These are phyloP conservation scores for Wickerhamiella kazuoi DNA, from an alignment of 805 yeast species.

Conservation along the genomic window DNA sequence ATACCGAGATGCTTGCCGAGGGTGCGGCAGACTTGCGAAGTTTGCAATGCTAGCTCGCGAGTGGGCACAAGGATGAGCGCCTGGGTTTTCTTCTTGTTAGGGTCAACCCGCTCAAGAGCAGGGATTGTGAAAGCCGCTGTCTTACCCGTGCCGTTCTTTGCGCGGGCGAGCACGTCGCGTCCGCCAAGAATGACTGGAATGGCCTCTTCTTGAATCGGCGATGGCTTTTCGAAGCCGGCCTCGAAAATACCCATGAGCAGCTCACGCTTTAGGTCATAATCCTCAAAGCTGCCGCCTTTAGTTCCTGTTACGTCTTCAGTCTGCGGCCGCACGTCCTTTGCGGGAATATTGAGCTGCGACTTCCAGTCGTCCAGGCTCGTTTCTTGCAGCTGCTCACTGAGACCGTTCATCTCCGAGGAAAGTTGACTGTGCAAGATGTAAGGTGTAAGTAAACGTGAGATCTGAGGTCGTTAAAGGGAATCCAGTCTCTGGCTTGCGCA, in stretches of 20 bases:
- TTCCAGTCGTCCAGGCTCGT: slow-evolving; percentile 40
- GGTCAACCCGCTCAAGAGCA: slow-evolving; percentile 71
- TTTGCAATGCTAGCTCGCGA: slow-evolving; percentile 92
- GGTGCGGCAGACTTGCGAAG: slow-evolving; percentile 92
- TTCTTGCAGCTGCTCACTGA: background rate
- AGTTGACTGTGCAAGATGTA: too few species aligned
- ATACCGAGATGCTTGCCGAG: slow-evolving; percentile 84
- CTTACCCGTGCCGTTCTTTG: slow-evolving; percentile 97
- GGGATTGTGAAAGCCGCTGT: slow-evolving; percentile 97
- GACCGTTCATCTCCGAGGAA: slow-evolving; percentile 1
- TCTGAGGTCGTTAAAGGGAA: too few species aligned
- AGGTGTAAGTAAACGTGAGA: too few species aligned
- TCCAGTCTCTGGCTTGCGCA: too few species aligned
- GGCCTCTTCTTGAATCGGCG: slow-evolving; percentile 94
- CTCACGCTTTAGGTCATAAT: slow-evolving; percentile 79
- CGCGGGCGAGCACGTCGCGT: slow-evolving; percentile 90
- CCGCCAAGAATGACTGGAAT: slow-evolving; percentile 93
- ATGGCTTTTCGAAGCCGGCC: slow-evolving; percentile 96
- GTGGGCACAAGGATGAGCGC: slow-evolving; percentile 91
- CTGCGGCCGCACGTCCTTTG: slow-evolving; percentile 82
- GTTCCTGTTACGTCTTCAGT: slow-evolving; percentile 91
- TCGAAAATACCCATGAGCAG: slow-evolving; percentile 95
- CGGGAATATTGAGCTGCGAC: slow-evolving; percentile 51
- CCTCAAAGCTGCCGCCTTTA: slow-evolving; percentile 82
- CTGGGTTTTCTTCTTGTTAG: slow-evolving; percentile 70